Evolutionary conservation across 1,284 basidiomycete species (phyloP).

Genomic region (Ustilago loliicola): DNA sequence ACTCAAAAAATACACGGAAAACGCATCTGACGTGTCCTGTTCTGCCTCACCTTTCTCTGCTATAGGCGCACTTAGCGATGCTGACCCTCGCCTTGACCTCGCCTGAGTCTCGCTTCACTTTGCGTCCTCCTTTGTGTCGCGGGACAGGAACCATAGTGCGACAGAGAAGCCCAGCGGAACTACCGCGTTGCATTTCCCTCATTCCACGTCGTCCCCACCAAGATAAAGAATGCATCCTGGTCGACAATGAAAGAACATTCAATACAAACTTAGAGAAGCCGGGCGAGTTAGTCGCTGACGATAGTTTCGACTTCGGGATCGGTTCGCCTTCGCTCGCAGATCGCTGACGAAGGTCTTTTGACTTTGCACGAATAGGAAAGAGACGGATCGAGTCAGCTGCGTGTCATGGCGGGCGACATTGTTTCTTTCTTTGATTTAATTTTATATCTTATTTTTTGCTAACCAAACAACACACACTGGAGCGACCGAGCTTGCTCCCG

Average conservation of each 20-base stretch:
- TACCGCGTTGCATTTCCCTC: neutral
- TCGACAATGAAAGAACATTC: neutral
- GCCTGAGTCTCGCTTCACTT: neutral
- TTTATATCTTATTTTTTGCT: neutral
- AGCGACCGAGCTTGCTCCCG: slow-evolving; percentile 8
- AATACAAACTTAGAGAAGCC: no score
- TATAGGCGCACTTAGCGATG: neutral
- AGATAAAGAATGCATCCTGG: neutral
- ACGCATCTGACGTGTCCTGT: neutral
- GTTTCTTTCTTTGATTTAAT: neutral
- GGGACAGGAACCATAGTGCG: neutral
- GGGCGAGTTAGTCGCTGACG: no score
- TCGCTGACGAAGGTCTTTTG: neutral
- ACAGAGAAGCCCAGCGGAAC: neutral
- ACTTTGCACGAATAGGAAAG: neutral
- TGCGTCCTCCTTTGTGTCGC: neutral
- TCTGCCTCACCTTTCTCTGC: neutral
- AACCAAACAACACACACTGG: neutral
- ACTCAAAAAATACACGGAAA: neutral
- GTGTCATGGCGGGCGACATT: neutral
- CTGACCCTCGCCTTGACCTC: neutral
- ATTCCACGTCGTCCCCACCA: neutral
- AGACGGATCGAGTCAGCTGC: slow-evolving; percentile 1
- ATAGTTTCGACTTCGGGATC: neutral
- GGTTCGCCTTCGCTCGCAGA: neutral